A percentile compares a stretch with the other conserved stretches of the same genome.
Conservation (phyloP, 2,329 filamentous ascomycete genomes). For the Botrytis hyacinthi region DNA sequence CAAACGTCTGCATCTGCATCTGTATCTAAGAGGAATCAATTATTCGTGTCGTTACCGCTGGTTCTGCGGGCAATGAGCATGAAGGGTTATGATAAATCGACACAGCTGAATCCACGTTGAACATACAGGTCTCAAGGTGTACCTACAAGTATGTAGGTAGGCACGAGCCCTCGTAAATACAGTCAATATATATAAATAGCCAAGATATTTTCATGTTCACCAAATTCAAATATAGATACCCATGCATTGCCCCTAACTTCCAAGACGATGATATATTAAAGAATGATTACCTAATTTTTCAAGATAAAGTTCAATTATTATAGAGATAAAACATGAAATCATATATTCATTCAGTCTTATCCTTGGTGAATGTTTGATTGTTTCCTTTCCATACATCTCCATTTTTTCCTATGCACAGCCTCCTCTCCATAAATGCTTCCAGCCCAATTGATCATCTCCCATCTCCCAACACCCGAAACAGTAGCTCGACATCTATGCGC, state of each 20-base stretch:
- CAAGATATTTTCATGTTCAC: not conserved
- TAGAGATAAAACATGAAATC: conserved; percentile 7
- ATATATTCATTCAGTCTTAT: conserved; percentile 11
- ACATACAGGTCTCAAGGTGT: not conserved
- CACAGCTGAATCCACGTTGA: not conserved
- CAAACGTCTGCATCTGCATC: not conserved
- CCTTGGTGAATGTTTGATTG: conserved; percentile 7
- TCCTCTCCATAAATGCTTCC: not conserved
- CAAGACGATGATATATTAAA: not conserved
- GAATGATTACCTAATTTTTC: not conserved
- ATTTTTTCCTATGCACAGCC: not conserved
- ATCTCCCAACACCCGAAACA: conserved; percentile 5
- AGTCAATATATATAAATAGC: not conserved
- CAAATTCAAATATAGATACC: not conserved
- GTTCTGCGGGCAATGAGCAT: not conserved
- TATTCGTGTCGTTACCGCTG: not conserved
- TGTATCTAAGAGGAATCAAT: not conserved
- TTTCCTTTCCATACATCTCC: conserved; percentile 8
- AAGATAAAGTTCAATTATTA: not conserved
- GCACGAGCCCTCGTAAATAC: not conserved
- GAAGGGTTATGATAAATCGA: not conserved
- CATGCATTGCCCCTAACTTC: not conserved
- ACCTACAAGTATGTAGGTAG: not conserved
- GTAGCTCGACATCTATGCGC: conserved; percentile 1
- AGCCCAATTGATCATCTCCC: not conserved